phyloP scores from a whole-genome alignment of 306 rosid species.

The Cucurbita maxima region DNA sequence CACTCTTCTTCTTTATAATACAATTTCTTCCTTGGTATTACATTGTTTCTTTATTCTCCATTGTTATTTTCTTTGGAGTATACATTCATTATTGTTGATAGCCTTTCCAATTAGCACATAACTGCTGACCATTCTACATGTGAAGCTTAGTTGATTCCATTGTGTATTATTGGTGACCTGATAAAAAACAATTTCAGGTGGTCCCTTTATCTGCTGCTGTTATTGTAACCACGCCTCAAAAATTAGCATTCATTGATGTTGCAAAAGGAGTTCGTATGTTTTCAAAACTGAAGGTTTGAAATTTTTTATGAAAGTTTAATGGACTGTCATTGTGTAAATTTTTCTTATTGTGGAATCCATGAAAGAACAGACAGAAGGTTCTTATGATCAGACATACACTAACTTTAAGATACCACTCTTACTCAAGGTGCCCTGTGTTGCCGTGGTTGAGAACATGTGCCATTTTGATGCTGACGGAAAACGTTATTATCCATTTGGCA shows the following conservation, averaged over 20 bases:
- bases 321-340: background rate
- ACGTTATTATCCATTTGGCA: constrained; percentile 85
- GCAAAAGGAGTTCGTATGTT: constrained; percentile 99
- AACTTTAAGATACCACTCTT: constrained; percentile 5
- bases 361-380: background rate
- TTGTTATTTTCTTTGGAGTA: background rate
- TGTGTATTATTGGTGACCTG: constrained; percentile 11
- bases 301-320: background rate
- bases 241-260: constrained; percentile 89
- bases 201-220: constrained; percentile 93
- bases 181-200: constrained; percentile 35
- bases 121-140: background rate
- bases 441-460: constrained; percentile 96
- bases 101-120: background rate
- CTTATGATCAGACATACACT: background rate
- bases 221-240: constrained; percentile 94
- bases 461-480: constrained; percentile 96
- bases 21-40: background rate
- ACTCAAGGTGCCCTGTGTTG: constrained; percentile 85
- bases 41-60: background rate
- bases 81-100: background rate
- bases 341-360: background rate
- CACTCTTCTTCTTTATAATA: background rate
- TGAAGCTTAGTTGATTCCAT: background rate
- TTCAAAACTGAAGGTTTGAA: constrained; percentile 84